Base-by-base conservation (phyloP, 306 rosid species). In the Corylus heterophylla region DNA sequence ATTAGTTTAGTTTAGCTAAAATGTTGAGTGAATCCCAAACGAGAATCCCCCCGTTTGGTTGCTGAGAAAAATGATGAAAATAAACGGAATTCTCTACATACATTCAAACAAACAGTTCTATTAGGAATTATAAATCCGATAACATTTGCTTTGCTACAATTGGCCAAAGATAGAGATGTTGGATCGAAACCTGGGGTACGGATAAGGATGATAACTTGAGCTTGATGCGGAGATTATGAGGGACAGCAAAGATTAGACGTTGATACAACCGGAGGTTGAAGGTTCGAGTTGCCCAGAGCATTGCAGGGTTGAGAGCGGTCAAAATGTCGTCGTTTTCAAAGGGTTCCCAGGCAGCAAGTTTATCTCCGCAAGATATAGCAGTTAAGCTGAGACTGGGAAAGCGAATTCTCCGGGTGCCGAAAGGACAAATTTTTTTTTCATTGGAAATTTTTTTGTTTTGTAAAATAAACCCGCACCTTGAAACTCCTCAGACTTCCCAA, bases 271-370 rank as follows among this genome's bases (percentile, higher is more conserved):
- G 20, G 25, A 79, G 69, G 50, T 13, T 48, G 67, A 78, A 8
- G 75, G 74, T 55, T 71, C 85, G 85, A 76, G 71, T 74, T 54
- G 69, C 78, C 73, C 84, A 47, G 48, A 78, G 76, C 97, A 92
- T 92, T 77, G 78, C 82, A 27, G 66, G 47, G 81, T 48, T 56
- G 35, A 6, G 52, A 27, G 37, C 25, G 8, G 17, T 4, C 1
- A 4, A 12, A 27, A 79, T 66, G 82, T 16, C 37, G 76, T 50
- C 85, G 79, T 54, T 52, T 52, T 62, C 42, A 8, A 3, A 5
- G 47, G n/a, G 27, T 25, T 59, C 66, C 14, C n/a, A 3, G 37
- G 8, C 12, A 18, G 35, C 70, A 4, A 7, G 20, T 7, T 35
- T 1, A 12, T 18, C 72, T 18, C 16, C 72, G 72, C 22, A 39